These are phyloP conservation scores for Solanum gandarillasii DNA, from an alignment of 257 asterid genomes.

Conservation along the genomic window DNA sequence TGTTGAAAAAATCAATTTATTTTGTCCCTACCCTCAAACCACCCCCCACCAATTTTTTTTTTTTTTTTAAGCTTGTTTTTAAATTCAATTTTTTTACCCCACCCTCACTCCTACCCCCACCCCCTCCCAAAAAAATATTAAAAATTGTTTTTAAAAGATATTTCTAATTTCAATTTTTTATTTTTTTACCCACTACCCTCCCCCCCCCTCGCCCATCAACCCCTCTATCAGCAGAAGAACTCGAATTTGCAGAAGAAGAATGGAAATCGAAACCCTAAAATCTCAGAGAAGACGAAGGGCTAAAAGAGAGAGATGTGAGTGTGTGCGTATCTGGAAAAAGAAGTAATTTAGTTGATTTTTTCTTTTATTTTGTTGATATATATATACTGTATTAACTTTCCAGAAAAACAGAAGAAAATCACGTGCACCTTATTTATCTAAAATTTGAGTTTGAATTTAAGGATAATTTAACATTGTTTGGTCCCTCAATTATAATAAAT, in stretches of 20 bases:
- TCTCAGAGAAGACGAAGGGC: background rate
- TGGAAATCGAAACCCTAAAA: background rate
- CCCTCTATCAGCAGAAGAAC: background rate
- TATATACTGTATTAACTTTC: background rate
- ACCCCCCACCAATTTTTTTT: too few species aligned
- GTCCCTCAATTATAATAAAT: background rate
- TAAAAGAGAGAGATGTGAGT: background rate
- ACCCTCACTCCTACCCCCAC: too few species aligned
- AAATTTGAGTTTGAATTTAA: background rate
- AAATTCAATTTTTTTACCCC: too few species aligned
- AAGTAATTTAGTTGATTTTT: background rate
- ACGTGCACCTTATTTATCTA: background rate
- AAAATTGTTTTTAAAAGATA: too few species aligned
- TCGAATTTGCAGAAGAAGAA: background rate
- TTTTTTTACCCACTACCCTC: too few species aligned
- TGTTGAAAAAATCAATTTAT: too few species aligned
- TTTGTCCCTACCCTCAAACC: too few species aligned
- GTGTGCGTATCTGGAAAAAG: background rate
- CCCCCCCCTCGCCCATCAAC: too few species aligned
- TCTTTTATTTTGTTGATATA: background rate
- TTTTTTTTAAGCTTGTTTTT: too few species aligned
- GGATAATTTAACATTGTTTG: background rate
- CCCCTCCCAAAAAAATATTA: too few species aligned
- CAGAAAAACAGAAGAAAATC: background rate
- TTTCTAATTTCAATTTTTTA: too few species aligned